A percentile compares a stretch with the other conserved stretches of the same genome.
Evolutionary conservation across 2,329 filamentous ascomycete genomes (phyloP).

Genomic region (Talaromyces sp.): DNA sequence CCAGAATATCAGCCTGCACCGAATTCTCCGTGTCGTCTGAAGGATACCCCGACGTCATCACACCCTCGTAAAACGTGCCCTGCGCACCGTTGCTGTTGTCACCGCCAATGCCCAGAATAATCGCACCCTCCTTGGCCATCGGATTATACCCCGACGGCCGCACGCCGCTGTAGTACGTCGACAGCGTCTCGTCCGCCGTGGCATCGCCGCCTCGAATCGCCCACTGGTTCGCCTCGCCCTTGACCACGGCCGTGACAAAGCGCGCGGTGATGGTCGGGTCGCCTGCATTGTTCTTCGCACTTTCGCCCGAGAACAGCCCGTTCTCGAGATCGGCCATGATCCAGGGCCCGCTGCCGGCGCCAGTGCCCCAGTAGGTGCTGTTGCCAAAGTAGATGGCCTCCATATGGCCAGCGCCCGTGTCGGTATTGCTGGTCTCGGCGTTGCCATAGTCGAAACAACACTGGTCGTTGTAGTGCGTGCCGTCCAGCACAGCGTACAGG

Average conservation of each 20-base stretch:
- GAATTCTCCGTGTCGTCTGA: conserved; percentile 53
- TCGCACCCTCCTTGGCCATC: conserved; percentile 61
- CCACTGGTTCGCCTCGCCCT: conserved; percentile 54
- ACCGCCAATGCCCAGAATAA: conserved; percentile 66
- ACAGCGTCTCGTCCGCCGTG: conserved; percentile 46
- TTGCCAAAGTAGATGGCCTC: conserved; percentile 62
- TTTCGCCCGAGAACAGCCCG: conserved; percentile 55
- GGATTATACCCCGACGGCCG: conserved; percentile 57
- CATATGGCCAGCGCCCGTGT: conserved; percentile 62
- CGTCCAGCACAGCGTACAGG: conserved; percentile 30
- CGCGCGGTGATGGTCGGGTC: conserved; percentile 51
- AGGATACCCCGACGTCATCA: conserved; percentile 59
- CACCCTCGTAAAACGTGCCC: conserved; percentile 62
- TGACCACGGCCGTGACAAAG: conserved; percentile 54
- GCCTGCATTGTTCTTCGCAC: conserved; percentile 41
- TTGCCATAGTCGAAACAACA: conserved; percentile 54
- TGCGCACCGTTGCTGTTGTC: conserved; percentile 57
- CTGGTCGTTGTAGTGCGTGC: conserved; percentile 27
- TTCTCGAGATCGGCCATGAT: conserved; percentile 67
- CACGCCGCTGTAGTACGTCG: conserved; percentile 55
- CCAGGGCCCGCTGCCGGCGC: conserved; percentile 58
- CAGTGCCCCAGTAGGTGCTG: conserved; percentile 51
- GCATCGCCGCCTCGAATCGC: conserved; percentile 56
- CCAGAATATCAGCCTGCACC: conserved; percentile 57
- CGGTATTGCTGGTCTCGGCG: conserved; percentile 47